These are phyloP conservation scores for Allium fistulosum DNA, from an alignment of 106 monocot species.

Conservation along the genomic window DNA sequence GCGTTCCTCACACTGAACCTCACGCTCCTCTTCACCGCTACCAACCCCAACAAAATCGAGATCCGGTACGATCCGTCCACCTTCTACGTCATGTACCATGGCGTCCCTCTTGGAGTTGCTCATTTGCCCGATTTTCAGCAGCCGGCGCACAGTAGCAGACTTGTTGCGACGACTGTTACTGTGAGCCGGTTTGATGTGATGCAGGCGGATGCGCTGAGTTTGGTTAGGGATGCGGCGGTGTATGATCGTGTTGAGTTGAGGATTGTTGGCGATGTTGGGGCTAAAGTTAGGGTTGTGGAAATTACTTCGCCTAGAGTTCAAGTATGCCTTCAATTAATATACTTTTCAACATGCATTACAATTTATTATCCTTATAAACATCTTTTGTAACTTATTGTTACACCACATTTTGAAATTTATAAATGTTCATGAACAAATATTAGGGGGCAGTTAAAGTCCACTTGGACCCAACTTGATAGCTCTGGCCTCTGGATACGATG, in stretches of 20 bases:
- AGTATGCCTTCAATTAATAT: constrained; percentile 11
- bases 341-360: too few relatives aligned
- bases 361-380: too few relatives aligned
- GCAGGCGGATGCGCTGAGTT: constrained; percentile 48
- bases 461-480: not conserved
- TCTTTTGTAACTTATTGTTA: too few relatives aligned
- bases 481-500: not conserved
- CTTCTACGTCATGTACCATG: constrained; percentile 72
- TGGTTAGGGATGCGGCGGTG: constrained; percentile 56
- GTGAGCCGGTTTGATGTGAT: constrained; percentile 55
- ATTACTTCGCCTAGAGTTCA: constrained; percentile 74
- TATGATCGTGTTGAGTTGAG: constrained; percentile 73
- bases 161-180: constrained; percentile 37
- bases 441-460: not conserved
- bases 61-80: constrained; percentile 40
- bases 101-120: constrained; percentile 72
- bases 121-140: constrained; percentile 60
- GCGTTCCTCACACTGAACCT: constrained; percentile 79
- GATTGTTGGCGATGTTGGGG: constrained; percentile 58
- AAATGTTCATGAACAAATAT: too few relatives aligned
- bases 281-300: constrained; percentile 55
- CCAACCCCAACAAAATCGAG: constrained; percentile 73
- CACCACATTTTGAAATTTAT: too few relatives aligned
- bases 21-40: constrained; percentile 65
- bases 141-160: constrained; percentile 44